Conservation (phyloP, 768 basidiomycete species). For the Cyclocybe aegerita region DNA sequence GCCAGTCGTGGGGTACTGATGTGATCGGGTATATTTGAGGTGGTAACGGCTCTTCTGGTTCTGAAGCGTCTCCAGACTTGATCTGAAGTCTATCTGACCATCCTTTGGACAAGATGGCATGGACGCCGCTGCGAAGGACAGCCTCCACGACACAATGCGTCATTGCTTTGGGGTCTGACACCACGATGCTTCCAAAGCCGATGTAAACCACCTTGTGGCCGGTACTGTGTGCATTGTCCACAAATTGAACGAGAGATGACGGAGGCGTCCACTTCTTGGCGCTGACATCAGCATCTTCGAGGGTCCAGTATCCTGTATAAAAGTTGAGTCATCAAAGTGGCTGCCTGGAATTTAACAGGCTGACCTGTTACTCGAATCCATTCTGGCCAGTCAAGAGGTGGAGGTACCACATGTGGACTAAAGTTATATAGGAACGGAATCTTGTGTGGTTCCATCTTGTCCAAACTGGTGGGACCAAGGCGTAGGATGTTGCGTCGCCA, state of each 20-base stretch:
- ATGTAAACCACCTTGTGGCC: slow-evolving; percentile 96
- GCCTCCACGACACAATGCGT: slow-evolving; percentile 90
- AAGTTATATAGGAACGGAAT: slow-evolving; percentile 99
- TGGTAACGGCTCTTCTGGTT: slow-evolving; percentile 70
- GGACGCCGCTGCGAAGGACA: slow-evolving; percentile 81
- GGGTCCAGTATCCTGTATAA: slow-evolving; percentile 88
- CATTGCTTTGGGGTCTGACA: slow-evolving; percentile 92
- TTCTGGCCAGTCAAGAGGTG: slow-evolving; percentile 97
- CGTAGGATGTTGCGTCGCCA: slow-evolving; percentile 82
- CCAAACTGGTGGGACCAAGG: slow-evolving; percentile 80
- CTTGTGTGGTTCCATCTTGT: slow-evolving; percentile 97
- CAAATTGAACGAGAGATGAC: slow-evolving; percentile 74
- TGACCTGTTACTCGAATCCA: slow-evolving; percentile 93
- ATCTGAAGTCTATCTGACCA: slow-evolving; percentile 90
- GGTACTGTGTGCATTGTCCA: slow-evolving; percentile 69
- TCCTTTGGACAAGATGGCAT: slow-evolving; percentile 94
- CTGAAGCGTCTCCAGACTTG: slow-evolving; percentile 58
- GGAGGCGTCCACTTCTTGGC: slow-evolving; percentile 90
- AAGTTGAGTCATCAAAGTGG: background rate
- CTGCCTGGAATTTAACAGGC: background rate
- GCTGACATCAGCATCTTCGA: slow-evolving; percentile 89
- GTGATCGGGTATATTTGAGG: slow-evolving; percentile 80
- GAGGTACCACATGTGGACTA: slow-evolving; percentile 86
- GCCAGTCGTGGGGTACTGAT: slow-evolving; percentile 93
- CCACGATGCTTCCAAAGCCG: slow-evolving; percentile 96